A percentile compares a stretch with the other conserved stretches of the same genome.
Evolutionary conservation across 208 protist genomes (phyloP).

Genomic region (Herpetomonas tarakana): DNA sequence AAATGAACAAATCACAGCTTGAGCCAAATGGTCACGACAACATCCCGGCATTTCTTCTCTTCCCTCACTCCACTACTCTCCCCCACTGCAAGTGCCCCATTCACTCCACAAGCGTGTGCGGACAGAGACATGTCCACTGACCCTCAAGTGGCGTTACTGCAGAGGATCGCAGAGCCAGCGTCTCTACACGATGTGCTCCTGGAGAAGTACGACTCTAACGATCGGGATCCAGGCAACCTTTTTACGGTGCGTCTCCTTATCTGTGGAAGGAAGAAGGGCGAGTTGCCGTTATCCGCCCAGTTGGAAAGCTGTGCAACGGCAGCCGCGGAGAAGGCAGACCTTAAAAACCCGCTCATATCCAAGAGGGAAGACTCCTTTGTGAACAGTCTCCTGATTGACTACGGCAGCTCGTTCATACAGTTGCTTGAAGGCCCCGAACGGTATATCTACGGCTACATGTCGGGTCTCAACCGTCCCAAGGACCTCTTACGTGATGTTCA

Average conservation of each 20-base stretch:
- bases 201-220: neutral
- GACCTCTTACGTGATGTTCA: neutral
- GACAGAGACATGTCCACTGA: neutral
- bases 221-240: neutral
- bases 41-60: neutral
- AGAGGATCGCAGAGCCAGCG: neutral
- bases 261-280: neutral
- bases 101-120: neutral
- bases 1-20: no score
- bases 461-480: neutral
- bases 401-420: slow-evolving; percentile 4
- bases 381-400: slow-evolving; percentile 2
- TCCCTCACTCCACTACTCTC: neutral
- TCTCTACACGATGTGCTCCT: neutral
- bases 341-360: neutral
- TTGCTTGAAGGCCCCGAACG: neutral
- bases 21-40: no score
- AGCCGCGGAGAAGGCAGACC: neutral
- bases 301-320: neutral
- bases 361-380: neutral
- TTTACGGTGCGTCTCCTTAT: neutral
- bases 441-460: neutral
- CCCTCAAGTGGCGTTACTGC: neutral
- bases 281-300: neutral
- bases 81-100: neutral